phyloP scores from a whole-genome alignment of 495 filamentous ascomycete species.

The Xylaria bambusicola region DNA sequence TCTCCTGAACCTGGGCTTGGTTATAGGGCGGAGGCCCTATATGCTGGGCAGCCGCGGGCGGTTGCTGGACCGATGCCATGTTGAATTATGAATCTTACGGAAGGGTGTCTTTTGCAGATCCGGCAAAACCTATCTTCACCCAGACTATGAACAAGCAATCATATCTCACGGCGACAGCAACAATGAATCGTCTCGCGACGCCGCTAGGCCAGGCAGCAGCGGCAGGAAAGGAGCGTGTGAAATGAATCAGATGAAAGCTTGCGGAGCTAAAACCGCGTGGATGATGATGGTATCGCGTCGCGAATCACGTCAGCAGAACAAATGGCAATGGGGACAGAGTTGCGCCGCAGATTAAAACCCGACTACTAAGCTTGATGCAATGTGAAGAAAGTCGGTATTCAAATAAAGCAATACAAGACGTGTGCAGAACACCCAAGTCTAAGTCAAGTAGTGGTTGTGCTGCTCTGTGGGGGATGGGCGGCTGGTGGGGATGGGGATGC shows the following conservation, averaged over 20 bases:
- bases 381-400: not conserved
- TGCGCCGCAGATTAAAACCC: constrained; percentile 13
- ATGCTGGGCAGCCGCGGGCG: constrained; percentile 64
- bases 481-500: constrained; percentile 31
- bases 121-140: constrained; percentile 21
- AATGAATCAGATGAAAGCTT: not conserved
- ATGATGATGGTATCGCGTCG: constrained; percentile 25
- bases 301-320: constrained; percentile 26
- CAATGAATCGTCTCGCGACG: constrained; percentile 21
- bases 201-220: constrained; percentile 26
- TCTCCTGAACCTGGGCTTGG: constrained; percentile 63
- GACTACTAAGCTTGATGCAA: constrained; percentile 1
- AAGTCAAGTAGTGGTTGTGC: constrained; percentile 24
- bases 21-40: constrained; percentile 58
- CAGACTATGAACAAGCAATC: constrained; percentile 32
- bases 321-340: constrained; percentile 9
- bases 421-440: constrained; percentile 29
- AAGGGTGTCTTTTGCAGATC: constrained; percentile 17
- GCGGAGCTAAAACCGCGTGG: constrained; percentile 3
- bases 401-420: not conserved
- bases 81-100: constrained; percentile 35
- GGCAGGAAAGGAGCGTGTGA: constrained; percentile 14
- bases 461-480: constrained; percentile 27
- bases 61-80: constrained; percentile 79
- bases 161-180: constrained; percentile 38